Evolutionary conservation across 345 rosid species (phyloP).

Genomic region (Geranium brycei): DNA sequence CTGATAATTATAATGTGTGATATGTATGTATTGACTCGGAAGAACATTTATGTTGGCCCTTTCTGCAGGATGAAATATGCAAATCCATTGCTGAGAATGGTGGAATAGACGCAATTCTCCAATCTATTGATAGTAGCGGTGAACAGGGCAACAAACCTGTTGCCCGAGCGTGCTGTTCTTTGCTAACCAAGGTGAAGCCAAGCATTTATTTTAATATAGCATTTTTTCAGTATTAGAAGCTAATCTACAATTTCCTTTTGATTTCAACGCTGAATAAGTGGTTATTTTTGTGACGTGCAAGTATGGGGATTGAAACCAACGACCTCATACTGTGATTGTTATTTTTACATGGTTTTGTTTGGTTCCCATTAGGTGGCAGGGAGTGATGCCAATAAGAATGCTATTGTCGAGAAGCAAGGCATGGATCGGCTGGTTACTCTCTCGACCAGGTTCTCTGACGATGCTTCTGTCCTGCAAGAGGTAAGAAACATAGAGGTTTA

Average conservation of each 20-base stretch:
- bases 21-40: not conserved
- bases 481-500: conserved; percentile 18
- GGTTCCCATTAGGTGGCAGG: conserved; percentile 60
- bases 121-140: conserved; percentile 63
- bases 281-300: too few relatives aligned
- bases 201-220: not conserved
- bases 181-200: conserved; percentile 51
- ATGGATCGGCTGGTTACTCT: conserved; percentile 54
- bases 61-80: conserved; percentile 64
- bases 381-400: conserved; percentile 74
- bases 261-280: too few relatives aligned
- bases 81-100: conserved; percentile 81
- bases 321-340: too few relatives aligned
- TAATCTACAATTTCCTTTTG: too few relatives aligned
- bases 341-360: conserved; percentile 10
- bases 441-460: conserved; percentile 60
- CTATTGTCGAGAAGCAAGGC: conserved; percentile 67
- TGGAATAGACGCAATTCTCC: conserved; percentile 66
- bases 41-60: not conserved
- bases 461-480: conserved; percentile 78
- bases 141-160: conserved; percentile 61
- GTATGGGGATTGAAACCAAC: too few relatives aligned
- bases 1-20: not conserved
- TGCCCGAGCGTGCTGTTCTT: conserved; percentile 64
- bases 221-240: too few relatives aligned